Evolutionary conservation across 2,329 filamentous ascomycete genomes (phyloP).

Genomic region (Periconia macrospinosa): DNA sequence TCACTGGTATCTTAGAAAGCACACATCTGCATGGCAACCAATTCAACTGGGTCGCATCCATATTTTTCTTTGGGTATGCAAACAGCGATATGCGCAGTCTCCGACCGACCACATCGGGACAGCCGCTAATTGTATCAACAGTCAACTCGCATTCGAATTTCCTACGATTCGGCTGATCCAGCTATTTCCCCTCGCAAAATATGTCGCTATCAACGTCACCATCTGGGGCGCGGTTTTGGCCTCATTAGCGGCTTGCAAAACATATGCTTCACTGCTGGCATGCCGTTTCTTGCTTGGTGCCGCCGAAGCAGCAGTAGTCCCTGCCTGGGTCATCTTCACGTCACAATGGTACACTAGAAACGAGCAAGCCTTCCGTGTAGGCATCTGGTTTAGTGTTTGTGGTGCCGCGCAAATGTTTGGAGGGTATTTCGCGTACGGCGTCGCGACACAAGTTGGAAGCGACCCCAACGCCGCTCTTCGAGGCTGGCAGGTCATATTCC

Average conservation of each 20-base stretch:
- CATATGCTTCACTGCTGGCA: conserved; percentile 54
- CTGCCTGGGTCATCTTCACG: conserved; percentile 60
- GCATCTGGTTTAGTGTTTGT: conserved; percentile 33
- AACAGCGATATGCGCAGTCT: conserved; percentile 26
- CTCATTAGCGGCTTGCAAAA: conserved; percentile 41
- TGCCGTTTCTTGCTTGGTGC: conserved; percentile 58
- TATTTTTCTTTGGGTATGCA: conserved; percentile 46
- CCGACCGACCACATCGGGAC: background rate
- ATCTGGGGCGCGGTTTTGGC: conserved; percentile 14
- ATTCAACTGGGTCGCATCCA: conserved; percentile 47
- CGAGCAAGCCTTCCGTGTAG: conserved; percentile 34
- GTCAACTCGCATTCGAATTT: conserved; percentile 15
- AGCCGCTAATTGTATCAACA: background rate
- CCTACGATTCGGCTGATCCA: conserved; percentile 9
- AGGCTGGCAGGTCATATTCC: conserved; percentile 45
- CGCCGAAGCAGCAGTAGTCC: conserved; percentile 59
- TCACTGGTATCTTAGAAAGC: conserved; percentile 26
- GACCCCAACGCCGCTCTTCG: conserved; percentile 26
- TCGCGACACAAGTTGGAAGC: conserved; percentile 25
- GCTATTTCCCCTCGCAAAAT: conserved; percentile 14
- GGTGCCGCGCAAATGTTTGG: conserved; percentile 43
- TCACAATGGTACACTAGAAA: conserved; percentile 44
- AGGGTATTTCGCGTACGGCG: conserved; percentile 42
- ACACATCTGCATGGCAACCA: conserved; percentile 45
- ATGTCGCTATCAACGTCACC: conserved; percentile 15